A percentile compares a stretch with the other conserved stretches of the same genome.
These are phyloP conservation scores for Podaxis sp. DNA, from an alignment of 768 basidiomycete genomes.

Conservation along the genomic window DNA sequence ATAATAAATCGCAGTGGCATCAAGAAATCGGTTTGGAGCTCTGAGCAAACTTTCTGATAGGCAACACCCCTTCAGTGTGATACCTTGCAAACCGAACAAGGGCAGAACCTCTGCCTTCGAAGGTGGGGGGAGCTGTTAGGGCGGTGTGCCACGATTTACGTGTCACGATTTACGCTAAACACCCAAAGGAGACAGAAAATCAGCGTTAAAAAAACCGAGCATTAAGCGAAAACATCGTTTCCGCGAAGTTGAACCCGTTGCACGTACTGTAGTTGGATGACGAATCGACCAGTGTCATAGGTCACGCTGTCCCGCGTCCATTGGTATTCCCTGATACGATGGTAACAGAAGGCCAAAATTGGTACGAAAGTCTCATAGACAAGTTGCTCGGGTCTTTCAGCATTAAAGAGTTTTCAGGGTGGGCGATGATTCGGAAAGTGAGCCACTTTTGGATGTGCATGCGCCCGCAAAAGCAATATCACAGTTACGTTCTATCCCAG, in stretches of 20 bases:
- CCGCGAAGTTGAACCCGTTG: constrained; percentile 32
- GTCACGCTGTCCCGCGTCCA: constrained; percentile 41
- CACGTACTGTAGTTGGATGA: constrained; percentile 39
- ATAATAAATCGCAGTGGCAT: background rate
- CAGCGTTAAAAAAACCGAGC: constrained; percentile 23
- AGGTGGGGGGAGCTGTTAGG: background rate
- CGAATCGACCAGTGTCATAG: constrained; percentile 34
- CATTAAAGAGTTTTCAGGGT: background rate
- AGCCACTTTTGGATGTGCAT: background rate
- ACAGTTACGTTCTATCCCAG: too few species aligned
- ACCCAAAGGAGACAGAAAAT: constrained; percentile 13
- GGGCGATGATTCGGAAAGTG: background rate
- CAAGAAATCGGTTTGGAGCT: background rate
- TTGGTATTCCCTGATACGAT: constrained; percentile 35
- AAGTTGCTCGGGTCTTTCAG: too few species aligned
- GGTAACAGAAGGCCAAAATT: constrained; percentile 21
- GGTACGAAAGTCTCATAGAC: background rate
- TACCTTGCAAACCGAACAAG: background rate
- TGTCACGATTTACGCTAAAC: background rate
- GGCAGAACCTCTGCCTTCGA: background rate
- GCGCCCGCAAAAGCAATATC: background rate
- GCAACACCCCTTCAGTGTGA: background rate
- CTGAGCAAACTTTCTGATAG: background rate
- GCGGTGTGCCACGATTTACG: background rate
- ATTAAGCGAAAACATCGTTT: constrained; percentile 25